Conservation (phyloP, 139 green algal genomes). For the Ettlia oleoabundans region DNA sequence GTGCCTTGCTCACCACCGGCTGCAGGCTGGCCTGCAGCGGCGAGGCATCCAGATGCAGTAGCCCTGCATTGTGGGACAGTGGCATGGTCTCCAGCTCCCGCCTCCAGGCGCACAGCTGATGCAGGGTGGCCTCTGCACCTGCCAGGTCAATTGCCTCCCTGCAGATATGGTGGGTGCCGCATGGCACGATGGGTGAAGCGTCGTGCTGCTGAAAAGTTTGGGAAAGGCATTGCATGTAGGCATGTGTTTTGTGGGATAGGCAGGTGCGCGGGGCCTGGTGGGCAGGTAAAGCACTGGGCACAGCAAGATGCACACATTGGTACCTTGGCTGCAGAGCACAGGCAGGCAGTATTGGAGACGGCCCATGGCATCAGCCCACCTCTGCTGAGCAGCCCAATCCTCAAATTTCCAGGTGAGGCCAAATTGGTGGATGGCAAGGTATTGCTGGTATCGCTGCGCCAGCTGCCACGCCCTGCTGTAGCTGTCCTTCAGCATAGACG, state of each 20-base stretch:
- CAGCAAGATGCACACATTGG: no score
- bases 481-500: not conserved
- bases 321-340: no score
- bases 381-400: not conserved
- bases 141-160: constrained; percentile 7
- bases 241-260: no score
- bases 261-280: no score
- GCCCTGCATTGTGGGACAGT: not conserved
- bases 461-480: not conserved
- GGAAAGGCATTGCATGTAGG: no score
- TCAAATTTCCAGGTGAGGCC: not conserved
- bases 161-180: no score
- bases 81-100: constrained; percentile 16
- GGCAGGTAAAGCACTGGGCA: no score
- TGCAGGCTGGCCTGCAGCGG: not conserved
- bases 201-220: no score
- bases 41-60: constrained; percentile 2
- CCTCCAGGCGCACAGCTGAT: constrained; percentile 15
- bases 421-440: not conserved
- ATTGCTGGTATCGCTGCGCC: not conserved
- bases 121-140: not conserved
- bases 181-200: no score
- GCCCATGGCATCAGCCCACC: no score
- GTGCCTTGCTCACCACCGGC: not conserved
- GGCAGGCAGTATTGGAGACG: no score